Conservation (phyloP, 495 filamentous ascomycete genomes). For the Lepidopterella palustris region DNA sequence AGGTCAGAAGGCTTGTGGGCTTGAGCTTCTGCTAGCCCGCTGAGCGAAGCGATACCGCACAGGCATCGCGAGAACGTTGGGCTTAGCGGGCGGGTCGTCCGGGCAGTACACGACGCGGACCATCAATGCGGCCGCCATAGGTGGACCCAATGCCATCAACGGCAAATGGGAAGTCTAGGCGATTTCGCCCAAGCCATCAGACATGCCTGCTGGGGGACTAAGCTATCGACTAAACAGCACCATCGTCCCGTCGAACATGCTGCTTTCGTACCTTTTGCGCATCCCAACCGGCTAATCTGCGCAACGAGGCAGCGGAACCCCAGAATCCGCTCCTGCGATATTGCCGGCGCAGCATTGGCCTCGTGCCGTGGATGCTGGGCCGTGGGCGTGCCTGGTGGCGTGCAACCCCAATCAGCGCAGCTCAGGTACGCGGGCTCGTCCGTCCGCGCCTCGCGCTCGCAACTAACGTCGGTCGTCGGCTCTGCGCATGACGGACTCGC, state of each 20-base stretch:
- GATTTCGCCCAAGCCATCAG: constrained; percentile 3
- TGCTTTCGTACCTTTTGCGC: not conserved
- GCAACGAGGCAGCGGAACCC: not conserved
- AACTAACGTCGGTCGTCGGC: not conserved
- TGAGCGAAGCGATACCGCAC: constrained; percentile 3
- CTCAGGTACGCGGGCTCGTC: constrained; percentile 20
- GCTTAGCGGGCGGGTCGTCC: constrained; percentile 9
- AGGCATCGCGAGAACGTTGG: constrained; percentile 10
- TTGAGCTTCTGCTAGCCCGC: no score
- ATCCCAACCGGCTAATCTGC: constrained; percentile 3
- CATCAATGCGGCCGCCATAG: constrained; percentile 22
- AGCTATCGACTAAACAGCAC: not conserved
- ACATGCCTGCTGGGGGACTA: not conserved
- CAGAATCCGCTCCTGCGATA: not conserved
- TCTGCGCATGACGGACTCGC: not conserved
- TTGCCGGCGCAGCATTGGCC: not conserved
- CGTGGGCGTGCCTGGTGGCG: constrained; percentile 27
- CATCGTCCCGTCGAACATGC: not conserved
- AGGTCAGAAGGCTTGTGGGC: no score
- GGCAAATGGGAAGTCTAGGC: constrained; percentile 27
- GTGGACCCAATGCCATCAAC: constrained; percentile 3
- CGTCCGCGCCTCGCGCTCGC: not conserved
- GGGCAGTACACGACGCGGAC: constrained; percentile 9
- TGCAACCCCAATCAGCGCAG: not conserved
- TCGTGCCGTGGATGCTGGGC: constrained; percentile 7